These are phyloP conservation scores for Malus hybrid DNA, from an alignment of 331 rosid species.

Conservation along the genomic window DNA sequence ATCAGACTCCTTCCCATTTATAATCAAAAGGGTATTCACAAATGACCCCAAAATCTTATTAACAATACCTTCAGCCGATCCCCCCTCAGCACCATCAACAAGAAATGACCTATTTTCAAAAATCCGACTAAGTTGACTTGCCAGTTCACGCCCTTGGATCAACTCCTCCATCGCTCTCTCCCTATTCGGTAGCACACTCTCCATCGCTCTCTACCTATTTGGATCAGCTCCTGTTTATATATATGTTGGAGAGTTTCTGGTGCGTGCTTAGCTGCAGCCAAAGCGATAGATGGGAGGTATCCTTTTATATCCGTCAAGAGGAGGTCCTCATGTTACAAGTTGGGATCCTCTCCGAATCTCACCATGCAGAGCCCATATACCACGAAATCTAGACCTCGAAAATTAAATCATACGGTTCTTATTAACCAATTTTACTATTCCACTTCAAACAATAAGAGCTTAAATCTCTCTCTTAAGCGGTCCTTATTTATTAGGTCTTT, in stretches of 20 bases:
- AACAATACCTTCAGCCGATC: constrained; percentile 1
- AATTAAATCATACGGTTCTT: no score
- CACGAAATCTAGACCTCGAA: no score
- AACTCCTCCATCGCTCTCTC: constrained; percentile 1
- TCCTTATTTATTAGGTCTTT: no score
- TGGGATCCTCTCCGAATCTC: no score
- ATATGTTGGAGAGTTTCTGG: background rate
- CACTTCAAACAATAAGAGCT: no score
- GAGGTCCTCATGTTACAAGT: background rate
- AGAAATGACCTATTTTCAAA: background rate
- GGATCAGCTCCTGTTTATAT: no score
- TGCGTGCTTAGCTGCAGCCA: background rate
- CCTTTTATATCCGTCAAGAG: background rate
- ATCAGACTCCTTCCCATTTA: background rate
- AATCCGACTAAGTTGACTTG: background rate
- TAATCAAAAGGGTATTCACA: background rate
- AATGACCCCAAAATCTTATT: constrained; percentile 3
- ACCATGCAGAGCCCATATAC: no score
- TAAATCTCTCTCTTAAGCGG: no score
- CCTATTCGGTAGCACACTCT: background rate
- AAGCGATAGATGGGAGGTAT: background rate
- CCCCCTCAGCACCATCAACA: background rate
- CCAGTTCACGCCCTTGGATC: constrained; percentile 3
- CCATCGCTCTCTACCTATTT: background rate
- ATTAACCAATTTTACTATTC: no score